These are phyloP conservation scores for Globisporangium ultimum DNA, from an alignment of 352 stramenopile genomes.

Conservation along the genomic window DNA sequence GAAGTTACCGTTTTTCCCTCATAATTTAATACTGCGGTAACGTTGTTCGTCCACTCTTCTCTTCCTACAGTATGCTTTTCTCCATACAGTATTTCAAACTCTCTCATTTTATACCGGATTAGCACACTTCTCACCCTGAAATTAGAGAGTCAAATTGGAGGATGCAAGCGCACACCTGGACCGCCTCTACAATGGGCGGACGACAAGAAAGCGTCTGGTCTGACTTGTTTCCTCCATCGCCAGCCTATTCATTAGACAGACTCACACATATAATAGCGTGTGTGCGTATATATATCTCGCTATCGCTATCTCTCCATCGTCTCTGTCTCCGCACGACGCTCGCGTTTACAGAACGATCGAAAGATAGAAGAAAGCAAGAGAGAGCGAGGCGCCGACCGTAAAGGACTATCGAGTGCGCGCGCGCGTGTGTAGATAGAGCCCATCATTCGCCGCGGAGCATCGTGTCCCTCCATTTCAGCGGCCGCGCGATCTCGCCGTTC, in stretches of 20 bases:
- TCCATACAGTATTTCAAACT: not conserved
- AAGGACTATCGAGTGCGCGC: too few relatives aligned
- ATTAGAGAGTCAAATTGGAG: not conserved
- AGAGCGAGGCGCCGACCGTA: not conserved
- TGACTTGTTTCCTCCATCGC: not conserved
- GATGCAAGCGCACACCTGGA: not conserved
- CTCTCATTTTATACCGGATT: not conserved
- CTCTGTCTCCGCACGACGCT: too few relatives aligned
- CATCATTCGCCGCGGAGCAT: not conserved
- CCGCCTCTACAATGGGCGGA: not conserved
- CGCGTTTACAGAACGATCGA: too few relatives aligned
- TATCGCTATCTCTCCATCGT: too few relatives aligned
- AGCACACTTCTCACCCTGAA: not conserved
- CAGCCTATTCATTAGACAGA: not conserved
- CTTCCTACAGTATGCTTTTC: too few relatives aligned
- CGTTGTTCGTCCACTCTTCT: too few relatives aligned
- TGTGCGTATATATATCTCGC: too few relatives aligned
- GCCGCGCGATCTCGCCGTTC: too few relatives aligned
- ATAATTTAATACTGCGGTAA: too few relatives aligned
- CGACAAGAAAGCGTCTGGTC: not conserved
- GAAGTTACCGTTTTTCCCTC: too few relatives aligned
- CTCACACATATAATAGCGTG: not conserved
- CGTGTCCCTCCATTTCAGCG: not conserved
- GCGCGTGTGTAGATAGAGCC: not conserved
- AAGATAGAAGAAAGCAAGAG: not conserved